These are phyloP conservation scores for Eleusine indica DNA, from an alignment of 176 grass and related monocot species.

Conservation along the genomic window DNA sequence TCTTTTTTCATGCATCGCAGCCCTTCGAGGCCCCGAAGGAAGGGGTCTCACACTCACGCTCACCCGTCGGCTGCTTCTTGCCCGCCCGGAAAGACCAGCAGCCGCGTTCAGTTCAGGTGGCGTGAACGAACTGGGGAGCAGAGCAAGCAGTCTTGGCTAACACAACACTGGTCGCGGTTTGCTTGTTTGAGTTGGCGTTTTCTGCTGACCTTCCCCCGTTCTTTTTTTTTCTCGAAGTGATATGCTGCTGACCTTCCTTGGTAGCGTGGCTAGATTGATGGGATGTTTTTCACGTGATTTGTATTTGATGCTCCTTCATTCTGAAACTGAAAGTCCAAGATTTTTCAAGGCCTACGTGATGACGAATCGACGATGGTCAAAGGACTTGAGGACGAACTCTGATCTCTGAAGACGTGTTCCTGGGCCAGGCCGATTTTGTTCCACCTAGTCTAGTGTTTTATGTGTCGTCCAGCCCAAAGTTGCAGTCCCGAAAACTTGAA, in stretches of 20 bases:
- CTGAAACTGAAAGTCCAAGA: not conserved
- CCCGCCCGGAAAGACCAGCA: not conserved
- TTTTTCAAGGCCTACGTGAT: too few species aligned
- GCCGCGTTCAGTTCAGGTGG: not conserved
- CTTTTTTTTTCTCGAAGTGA: too few species aligned
- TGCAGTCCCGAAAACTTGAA: too few species aligned
- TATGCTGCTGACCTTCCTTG: not conserved
- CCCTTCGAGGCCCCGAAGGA: slow-evolving; percentile 32
- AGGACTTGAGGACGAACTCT: too few species aligned
- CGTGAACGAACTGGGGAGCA: not conserved
- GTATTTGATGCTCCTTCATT: not conserved
- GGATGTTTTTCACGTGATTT: not conserved
- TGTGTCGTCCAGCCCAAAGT: too few species aligned
- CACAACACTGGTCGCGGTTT: not conserved
- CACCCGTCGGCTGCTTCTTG: not conserved
- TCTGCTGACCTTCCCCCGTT: not conserved
- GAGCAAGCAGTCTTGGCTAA: too few species aligned
- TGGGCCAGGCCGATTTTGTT: too few species aligned
- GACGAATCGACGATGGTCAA: too few species aligned
- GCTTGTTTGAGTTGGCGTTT: not conserved
- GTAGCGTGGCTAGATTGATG: not conserved
- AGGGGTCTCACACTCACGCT: not conserved
- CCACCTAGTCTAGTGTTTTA: too few species aligned
- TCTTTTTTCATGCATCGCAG: not conserved
- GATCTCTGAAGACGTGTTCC: too few species aligned